Percentiles rank a stretch among this genome's conserved stretches.
Evolutionary conservation across 345 rosid species (phyloP).

Genomic region (Trapa bicornis): DNA sequence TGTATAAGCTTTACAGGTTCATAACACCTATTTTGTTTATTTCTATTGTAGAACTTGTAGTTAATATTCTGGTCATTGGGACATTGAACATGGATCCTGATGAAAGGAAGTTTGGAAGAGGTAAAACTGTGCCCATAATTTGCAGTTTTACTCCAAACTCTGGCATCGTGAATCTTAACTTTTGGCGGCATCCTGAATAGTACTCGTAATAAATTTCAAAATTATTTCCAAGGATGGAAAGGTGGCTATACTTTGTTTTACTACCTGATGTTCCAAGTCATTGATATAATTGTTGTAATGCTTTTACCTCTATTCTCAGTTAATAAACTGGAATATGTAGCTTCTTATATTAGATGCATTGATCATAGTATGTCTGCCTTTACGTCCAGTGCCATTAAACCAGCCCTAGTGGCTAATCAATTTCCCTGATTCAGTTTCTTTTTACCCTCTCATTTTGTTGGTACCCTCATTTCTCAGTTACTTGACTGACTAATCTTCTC

Average conservation of each 20-base stretch:
- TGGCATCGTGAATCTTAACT: background rate
- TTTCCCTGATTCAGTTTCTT: too few relatives aligned
- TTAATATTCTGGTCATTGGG: conserved; percentile 13
- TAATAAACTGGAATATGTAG: background rate
- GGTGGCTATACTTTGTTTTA: background rate
- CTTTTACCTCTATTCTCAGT: background rate
- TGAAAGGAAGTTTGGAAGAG: conserved; percentile 57
- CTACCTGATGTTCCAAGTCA: background rate
- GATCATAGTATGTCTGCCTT: background rate
- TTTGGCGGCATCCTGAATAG: background rate
- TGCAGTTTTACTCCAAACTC: background rate
- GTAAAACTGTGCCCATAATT: conserved; percentile 16
- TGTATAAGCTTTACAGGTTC: background rate
- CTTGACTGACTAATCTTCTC: background rate
- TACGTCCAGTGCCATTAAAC: background rate
- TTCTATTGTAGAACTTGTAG: conserved; percentile 15
- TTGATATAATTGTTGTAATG: background rate
- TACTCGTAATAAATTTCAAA: background rate
- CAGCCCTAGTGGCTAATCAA: too few relatives aligned
- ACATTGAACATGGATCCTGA: conserved; percentile 51
- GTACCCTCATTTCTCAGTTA: background rate
- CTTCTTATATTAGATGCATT: background rate
- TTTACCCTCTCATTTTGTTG: background rate
- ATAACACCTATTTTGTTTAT: background rate
- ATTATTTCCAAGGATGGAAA: background rate